phyloP scores from a whole-genome alignment of 2,329 filamentous ascomycete species.

The Eutypa lata region DNA sequence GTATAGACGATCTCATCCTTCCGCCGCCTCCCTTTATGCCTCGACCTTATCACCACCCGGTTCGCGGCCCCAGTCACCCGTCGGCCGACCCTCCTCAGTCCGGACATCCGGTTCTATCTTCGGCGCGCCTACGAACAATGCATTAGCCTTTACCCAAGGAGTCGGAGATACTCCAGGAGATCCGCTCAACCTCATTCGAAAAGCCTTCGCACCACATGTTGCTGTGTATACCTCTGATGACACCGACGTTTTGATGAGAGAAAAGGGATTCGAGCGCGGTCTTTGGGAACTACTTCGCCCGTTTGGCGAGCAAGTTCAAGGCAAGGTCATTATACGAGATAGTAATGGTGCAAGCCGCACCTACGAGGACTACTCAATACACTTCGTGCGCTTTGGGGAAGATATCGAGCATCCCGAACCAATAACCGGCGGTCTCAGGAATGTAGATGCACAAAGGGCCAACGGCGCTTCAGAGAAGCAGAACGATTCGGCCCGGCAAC shows the following conservation, averaged over 20 bases:
- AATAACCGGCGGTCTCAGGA: slow-evolving; percentile 30
- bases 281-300: slow-evolving; percentile 83
- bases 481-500: slow-evolving; percentile 10
- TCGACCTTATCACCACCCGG: slow-evolving; percentile 65
- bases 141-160: slow-evolving; percentile 38
- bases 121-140: slow-evolving; percentile 41
- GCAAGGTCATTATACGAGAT: slow-evolving; percentile 87
- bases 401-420: slow-evolving; percentile 51
- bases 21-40: slow-evolving; percentile 60
- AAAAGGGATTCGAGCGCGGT: slow-evolving; percentile 81
- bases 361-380: slow-evolving; percentile 87
- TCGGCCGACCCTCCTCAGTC: slow-evolving; percentile 57
- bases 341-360: slow-evolving; percentile 79
- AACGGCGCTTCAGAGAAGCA: slow-evolving; percentile 28
- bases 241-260: slow-evolving; percentile 72
- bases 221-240: slow-evolving; percentile 84
- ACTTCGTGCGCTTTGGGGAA: slow-evolving; percentile 72
- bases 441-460: slow-evolving; percentile 12
- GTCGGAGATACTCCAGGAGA: slow-evolving; percentile 47
- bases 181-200: slow-evolving; percentile 66
- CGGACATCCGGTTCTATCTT: slow-evolving; percentile 57
- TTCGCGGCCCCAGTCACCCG: slow-evolving; percentile 66
- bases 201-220: slow-evolving; percentile 85
- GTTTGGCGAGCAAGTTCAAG: slow-evolving; percentile 83
- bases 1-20: slow-evolving; percentile 53